A percentile compares a stretch with the other conserved stretches of the same genome.
These are phyloP conservation scores for Gonapodya prolifera DNA, from an alignment of 192 early-diverging fungal species.

Conservation along the genomic window DNA sequence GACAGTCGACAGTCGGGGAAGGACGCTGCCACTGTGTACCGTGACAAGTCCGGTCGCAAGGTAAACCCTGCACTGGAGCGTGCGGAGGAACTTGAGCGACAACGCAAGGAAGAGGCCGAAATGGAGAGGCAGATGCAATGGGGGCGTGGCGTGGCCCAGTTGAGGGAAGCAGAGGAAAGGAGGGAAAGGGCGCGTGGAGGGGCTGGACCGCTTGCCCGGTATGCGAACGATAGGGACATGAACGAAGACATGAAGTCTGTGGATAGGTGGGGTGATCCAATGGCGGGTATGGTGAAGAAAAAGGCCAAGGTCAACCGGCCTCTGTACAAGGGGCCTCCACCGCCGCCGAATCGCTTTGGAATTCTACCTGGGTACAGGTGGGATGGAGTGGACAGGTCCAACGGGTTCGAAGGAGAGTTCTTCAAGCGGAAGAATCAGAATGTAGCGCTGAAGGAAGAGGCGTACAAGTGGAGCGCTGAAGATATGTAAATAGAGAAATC, in stretches of 20 bases:
- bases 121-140: slow-evolving; percentile 33
- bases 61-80: slow-evolving; percentile 34
- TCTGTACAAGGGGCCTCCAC: slow-evolving; percentile 35
- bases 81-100: slow-evolving; percentile 20
- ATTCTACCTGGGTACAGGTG: slow-evolving; percentile 65
- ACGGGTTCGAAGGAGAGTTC: slow-evolving; percentile 52
- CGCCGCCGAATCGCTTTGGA: slow-evolving; percentile 51
- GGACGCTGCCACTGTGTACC: slow-evolving; percentile 43
- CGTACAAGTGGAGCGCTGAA: slow-evolving; percentile 45
- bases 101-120: slow-evolving; percentile 22
- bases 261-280: slow-evolving; percentile 59
- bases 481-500: slow-evolving; percentile 35
- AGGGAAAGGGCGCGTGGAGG: slow-evolving; percentile 19
- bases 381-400: slow-evolving; percentile 70
- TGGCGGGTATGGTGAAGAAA: slow-evolving; percentile 33
- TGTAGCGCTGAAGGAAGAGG: slow-evolving; percentile 21
- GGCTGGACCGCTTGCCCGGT: slow-evolving; percentile 24
- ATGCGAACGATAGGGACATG: slow-evolving; percentile 32
- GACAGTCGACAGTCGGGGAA: slow-evolving; percentile 9
- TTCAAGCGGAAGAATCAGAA: slow-evolving; percentile 23
- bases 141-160: slow-evolving; percentile 51
- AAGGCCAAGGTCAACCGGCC: slow-evolving; percentile 25
- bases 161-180: slow-evolving; percentile 16
- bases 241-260: slow-evolving; percentile 34
- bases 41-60: slow-evolving; percentile 43